Conservation (phyloP, 176 grass and related monocot genomes). For the Areca catechu region DNA sequence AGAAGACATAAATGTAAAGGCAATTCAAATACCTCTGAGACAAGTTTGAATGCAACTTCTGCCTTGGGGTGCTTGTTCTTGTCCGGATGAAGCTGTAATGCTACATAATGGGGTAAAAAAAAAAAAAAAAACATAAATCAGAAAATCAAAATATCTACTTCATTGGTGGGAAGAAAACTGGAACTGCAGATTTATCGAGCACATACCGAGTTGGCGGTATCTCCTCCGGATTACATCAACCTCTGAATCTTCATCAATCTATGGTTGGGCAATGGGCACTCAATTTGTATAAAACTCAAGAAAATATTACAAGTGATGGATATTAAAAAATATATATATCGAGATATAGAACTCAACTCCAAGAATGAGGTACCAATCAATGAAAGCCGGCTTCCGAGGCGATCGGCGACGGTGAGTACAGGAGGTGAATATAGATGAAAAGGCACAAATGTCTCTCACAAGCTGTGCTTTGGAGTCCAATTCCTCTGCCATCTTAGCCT, state of each 20-base stretch:
- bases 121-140: neutral
- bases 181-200: neutral
- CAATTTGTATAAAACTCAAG: too few species aligned
- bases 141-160: too few species aligned
- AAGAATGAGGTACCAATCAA: slow-evolving; percentile 98
- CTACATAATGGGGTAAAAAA: slow-evolving; percentile 24
- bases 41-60: slow-evolving; percentile 83
- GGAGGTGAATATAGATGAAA: slow-evolving; percentile 39
- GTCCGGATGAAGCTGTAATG: slow-evolving; percentile 89
- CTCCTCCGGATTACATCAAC: slow-evolving; percentile 43
- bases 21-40: slow-evolving; percentile 54
- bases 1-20: too few species aligned
- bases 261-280: neutral
- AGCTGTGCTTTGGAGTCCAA: slow-evolving; percentile 24
- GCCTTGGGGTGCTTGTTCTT: slow-evolving; percentile 92
- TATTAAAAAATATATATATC: too few species aligned
- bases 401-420: slow-evolving; percentile 54
- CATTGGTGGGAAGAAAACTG: neutral
- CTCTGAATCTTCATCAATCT: slow-evolving; percentile 52
- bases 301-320: too few species aligned
- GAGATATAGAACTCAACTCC: slow-evolving; percentile 23
- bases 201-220: slow-evolving; percentile 69
- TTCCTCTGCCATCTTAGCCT: slow-evolving; percentile 30
- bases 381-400: slow-evolving; percentile 25
- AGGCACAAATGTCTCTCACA: slow-evolving; percentile 33